Conservation (phyloP, 2,329 filamentous ascomycete genomes). For the Trichoderma semiorbis region DNA sequence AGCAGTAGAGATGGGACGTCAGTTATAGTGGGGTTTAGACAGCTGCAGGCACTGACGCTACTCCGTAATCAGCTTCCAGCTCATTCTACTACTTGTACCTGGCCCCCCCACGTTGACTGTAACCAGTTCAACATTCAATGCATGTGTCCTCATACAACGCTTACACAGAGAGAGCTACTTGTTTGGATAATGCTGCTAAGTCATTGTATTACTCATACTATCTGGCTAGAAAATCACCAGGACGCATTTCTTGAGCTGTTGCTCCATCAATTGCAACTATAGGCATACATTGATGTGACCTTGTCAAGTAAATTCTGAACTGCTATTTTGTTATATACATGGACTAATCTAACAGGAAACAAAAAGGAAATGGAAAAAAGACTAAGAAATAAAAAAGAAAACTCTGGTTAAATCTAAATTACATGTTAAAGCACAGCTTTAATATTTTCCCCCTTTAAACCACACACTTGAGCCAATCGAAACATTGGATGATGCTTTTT, state of each 20-base stretch:
- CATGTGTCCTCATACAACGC: neutral
- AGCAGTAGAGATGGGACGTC: neutral
- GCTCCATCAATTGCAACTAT: no score
- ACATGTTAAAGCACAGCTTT: neutral
- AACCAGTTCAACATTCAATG: neutral
- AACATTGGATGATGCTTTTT: neutral
- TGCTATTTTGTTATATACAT: neutral
- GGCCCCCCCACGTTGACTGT: neutral
- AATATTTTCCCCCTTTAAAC: neutral
- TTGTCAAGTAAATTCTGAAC: neutral
- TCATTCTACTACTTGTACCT: neutral
- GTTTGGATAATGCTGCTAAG: neutral
- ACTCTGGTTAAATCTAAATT: neutral
- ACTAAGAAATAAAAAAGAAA: neutral
- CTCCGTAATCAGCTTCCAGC: neutral
- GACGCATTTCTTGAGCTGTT: neutral
- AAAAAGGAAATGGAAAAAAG: neutral
- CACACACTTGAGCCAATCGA: neutral
- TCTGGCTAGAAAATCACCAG: no score
- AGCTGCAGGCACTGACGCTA: neutral
- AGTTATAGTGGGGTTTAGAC: neutral
- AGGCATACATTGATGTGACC: neutral
- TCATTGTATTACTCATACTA: no score
- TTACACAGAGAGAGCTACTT: neutral
- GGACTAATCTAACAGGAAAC: neutral